A percentile compares a stretch with the other conserved stretches of the same genome.
Evolutionary conservation across 2,329 filamentous ascomycete genomes (phyloP).

Genomic region (Pseudocercospora cruenta): DNA sequence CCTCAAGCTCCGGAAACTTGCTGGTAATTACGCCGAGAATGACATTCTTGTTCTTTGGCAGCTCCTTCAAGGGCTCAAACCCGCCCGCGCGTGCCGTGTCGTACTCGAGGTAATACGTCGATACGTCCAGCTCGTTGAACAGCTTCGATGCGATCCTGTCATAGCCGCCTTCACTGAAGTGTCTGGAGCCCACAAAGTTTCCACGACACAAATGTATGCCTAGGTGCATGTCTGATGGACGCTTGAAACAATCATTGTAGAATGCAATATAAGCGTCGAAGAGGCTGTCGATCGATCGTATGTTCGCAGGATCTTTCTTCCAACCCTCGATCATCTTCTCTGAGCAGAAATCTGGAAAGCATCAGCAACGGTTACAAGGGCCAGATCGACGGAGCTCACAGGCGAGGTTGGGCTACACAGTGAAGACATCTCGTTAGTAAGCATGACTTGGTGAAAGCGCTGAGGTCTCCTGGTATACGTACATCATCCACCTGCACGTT

Average conservation of each 20-base stretch:
- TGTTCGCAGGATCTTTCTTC: conserved; percentile 68
- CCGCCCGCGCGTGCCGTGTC: conserved; percentile 54
- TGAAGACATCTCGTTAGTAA: background rate
- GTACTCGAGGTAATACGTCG: conserved; percentile 46
- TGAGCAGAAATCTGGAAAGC: conserved; percentile 64
- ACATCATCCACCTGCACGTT: conserved; percentile 53
- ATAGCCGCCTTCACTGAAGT: conserved; percentile 54
- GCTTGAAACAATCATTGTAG: conserved; percentile 69
- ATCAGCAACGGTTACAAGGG: background rate
- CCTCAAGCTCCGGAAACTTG: conserved; percentile 52
- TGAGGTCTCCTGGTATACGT: background rate
- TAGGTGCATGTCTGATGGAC: conserved; percentile 71
- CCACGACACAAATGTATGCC: conserved; percentile 73
- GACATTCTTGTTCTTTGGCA: conserved; percentile 53
- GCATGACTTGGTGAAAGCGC: background rate
- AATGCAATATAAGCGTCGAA: conserved; percentile 75
- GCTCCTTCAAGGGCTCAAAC: conserved; percentile 50
- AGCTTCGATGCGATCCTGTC: conserved; percentile 48
- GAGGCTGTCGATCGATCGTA: conserved; percentile 68
- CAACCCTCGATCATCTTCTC: conserved; percentile 73
- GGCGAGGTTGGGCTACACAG: conserved; percentile 47
- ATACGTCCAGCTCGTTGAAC: conserved; percentile 40
- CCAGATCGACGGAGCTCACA: conserved; percentile 22
- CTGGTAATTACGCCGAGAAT: conserved; percentile 52
- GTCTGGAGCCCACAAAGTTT: conserved; percentile 52